Evolutionary conservation across 331 rosid genomes (phyloP), one percentile per base, ranked within the genome.

Genomic region (Stylosanthes scabra): DNA sequence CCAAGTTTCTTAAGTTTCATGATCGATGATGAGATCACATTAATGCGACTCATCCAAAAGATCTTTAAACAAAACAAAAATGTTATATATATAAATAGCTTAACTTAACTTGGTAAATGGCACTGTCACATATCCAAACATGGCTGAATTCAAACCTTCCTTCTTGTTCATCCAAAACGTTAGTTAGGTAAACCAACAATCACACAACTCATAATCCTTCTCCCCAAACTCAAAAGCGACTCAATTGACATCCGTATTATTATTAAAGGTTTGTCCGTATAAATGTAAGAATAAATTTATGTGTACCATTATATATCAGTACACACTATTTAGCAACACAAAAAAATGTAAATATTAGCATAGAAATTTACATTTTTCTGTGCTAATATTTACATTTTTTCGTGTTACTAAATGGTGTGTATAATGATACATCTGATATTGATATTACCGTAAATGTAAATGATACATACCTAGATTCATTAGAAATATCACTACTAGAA

Each of bases 101-200:
- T 31, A 31, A 31, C 3, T 31, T 46, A 46, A 45, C 16, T 42
- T 31, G 55, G 63, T 10, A 75, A 13, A 75, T 66, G 16, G 2
- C 6, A 37, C 6, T 4, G 6, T 14, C 34, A 63, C 25, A 31
- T 31, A 31, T 31, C 37, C 37, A 31, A 31, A 31, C 37, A 31
- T 31, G 37, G 3, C 37, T 31, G 37, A 31, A 51, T 31, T 66
- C 51, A 66, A 76, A 56, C 9, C 66, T 28, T 46, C n/a, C 7
- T 34, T 54, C 31, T 29, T 65, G 52, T n/a, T 71, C 14, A 13
- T 40, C 70, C 25, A 52, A 66, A 66, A 66, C 20, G 70, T 59
- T 20, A 20, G 37, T 31, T 60, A 6, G 83, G 77, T 47, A 60
- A 46, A 72, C 60, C 10, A 15, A 13, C 60, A 46, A 60, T 46